Evolutionary conservation across 1,284 basidiomycete genomes (phyloP).

Genomic region (Marasmius oreades): DNA sequence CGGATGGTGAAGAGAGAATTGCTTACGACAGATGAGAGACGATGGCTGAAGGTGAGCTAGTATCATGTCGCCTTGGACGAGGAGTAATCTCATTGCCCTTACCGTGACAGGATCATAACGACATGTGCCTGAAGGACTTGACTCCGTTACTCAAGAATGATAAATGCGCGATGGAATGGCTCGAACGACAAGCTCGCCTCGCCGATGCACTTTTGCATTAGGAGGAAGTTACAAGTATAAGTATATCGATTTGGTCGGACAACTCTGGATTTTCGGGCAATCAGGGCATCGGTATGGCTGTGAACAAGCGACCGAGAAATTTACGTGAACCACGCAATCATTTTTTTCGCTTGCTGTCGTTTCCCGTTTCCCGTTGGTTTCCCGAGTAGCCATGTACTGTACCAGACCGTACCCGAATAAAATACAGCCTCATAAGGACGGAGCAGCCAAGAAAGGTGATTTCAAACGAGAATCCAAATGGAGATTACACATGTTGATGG

Average conservation of each 20-base stretch:
- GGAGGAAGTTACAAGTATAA: not conserved
- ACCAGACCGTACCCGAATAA: not conserved
- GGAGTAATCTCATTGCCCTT: slow-evolving; percentile 4
- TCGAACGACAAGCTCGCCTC: slow-evolving; percentile 61
- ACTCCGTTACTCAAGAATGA: slow-evolving; percentile 75
- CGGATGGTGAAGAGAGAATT: slow-evolving; percentile 84
- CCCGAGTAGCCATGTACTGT: too few relatives aligned
- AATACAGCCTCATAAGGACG: too few relatives aligned
- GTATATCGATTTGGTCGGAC: not conserved
- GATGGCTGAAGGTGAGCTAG: slow-evolving; percentile 77
- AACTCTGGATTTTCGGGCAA: not conserved
- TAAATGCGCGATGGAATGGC: slow-evolving; percentile 76
- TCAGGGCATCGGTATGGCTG: too few relatives aligned
- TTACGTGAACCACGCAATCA: too few relatives aligned
- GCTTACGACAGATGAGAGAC: slow-evolving; percentile 82
- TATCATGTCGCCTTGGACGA: slow-evolving; percentile 1
- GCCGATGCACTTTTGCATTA: not conserved
- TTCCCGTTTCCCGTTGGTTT: too few relatives aligned
- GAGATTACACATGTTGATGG: not conserved
- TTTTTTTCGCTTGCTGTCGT: too few relatives aligned
- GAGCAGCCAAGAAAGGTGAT: not conserved
- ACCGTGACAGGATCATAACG: slow-evolving; percentile 72
- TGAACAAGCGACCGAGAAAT: too few relatives aligned
- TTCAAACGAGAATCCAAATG: not conserved
- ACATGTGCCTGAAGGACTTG: slow-evolving; percentile 67